Evolutionary conservation across 306 rosid genomes (phyloP).

Genomic region (Dalbergia oliveri): DNA sequence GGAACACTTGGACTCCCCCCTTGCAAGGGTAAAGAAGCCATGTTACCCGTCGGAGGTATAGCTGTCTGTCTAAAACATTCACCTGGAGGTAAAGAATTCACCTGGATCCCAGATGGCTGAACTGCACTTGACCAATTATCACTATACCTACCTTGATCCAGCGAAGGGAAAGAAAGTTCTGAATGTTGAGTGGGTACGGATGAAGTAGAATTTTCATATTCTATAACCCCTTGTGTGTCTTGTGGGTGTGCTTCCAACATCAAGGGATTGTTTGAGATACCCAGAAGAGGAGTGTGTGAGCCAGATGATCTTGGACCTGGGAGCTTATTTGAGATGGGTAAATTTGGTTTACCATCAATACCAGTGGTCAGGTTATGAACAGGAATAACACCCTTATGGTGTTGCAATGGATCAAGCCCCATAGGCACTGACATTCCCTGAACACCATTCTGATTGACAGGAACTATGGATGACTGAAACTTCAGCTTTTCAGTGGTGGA

Average conservation of each 20-base stretch:
- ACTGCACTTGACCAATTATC: constrained; percentile 69
- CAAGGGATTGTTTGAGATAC: constrained; percentile 55
- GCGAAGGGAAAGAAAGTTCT: constrained; percentile 56
- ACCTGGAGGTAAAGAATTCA: constrained; percentile 57
- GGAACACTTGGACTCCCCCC: constrained; percentile 54
- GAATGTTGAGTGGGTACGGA: constrained; percentile 61
- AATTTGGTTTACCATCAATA: constrained; percentile 56
- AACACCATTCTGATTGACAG: constrained; percentile 63
- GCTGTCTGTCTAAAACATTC: constrained; percentile 58
- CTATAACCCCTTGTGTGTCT: constrained; percentile 57
- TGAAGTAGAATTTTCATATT: constrained; percentile 60
- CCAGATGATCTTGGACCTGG: constrained; percentile 59
- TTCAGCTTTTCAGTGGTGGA: constrained; percentile 57
- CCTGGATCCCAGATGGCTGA: constrained; percentile 65
- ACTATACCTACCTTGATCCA: constrained; percentile 63
- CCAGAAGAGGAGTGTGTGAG: constrained; percentile 50
- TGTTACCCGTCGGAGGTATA: constrained; percentile 52
- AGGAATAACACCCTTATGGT: constrained; percentile 44
- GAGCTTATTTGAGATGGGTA: constrained; percentile 59
- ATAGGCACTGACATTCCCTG: constrained; percentile 63
- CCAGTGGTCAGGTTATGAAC: constrained; percentile 55
- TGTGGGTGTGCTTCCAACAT: constrained; percentile 58
- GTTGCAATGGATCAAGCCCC: constrained; percentile 67
- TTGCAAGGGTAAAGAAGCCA: constrained; percentile 56
- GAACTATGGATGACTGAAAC: constrained; percentile 57